Evolutionary conservation across 1,139 yeast genomes (phyloP), one percentile per base, ranked within the genome.

Genomic region (Pichiaceae sp.): DNA sequence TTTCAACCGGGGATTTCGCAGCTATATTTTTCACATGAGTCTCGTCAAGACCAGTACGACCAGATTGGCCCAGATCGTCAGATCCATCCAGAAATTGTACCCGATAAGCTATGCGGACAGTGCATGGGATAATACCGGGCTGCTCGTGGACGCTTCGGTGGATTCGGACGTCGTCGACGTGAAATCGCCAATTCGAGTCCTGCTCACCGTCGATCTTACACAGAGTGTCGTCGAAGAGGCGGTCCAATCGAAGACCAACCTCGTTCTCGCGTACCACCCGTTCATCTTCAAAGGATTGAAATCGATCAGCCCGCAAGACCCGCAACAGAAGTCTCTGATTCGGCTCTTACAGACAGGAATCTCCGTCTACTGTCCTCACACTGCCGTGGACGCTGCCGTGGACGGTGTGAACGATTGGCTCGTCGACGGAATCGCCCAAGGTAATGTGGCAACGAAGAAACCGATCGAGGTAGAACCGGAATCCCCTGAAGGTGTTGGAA

Each of bases 391-490:
- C 60, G 93, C 96, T 25, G 95, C 94, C 9, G 60, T 61, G 15
- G 86, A 84, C 9, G 98, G 98, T 19, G 96, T 93, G 41, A 91
- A 89, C 49, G 97, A 87, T 55, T 91, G 95, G 80, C 66, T 91
- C 30, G 83, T 75, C 0, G 75, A 73, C 33, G 84, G 85, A 0
- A 60, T 85, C 14, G 50, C 53, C 7, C 56, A 53, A 12, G 37
- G 35, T 2, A 28, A 38, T 20, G 19, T 42, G 12, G 23, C 17
- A 3, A 18, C 33, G 5, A 42, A 48, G n/a, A 46, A 44, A 1
- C 63, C 69, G 6, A 64, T 69, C 31, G 68, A 63, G 31, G 59
- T 60, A 4, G 59, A 58, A 26, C 39, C 48, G 3, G 48, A 44
- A n/a, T 39, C 33, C 11, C 52, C 46, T 35, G 62, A 53, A 33